These are phyloP conservation scores for Cladosporium sphaerospermum DNA, from an alignment of 2,329 filamentous ascomycete species.

Conservation along the genomic window DNA sequence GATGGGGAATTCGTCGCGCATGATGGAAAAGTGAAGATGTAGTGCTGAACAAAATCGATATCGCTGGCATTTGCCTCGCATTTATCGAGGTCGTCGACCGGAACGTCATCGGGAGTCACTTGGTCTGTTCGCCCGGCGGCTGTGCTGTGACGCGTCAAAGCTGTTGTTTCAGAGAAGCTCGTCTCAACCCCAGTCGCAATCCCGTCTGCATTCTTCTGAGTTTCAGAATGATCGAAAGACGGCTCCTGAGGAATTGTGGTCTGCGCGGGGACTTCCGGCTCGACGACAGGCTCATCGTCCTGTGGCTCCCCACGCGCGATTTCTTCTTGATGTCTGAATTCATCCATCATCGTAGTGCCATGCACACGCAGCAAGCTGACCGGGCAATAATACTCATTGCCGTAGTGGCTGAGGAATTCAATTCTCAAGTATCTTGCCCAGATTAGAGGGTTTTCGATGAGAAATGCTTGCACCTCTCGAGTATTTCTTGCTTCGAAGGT, in stretches of 20 bases:
- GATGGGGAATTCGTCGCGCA: background rate
- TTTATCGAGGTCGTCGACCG: background rate
- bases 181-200: background rate
- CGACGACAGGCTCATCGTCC: constrained; percentile 54
- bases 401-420: constrained; percentile 89
- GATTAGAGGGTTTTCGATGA: constrained; percentile 89
- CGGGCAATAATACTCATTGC: constrained; percentile 94
- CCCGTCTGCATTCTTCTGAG: background rate
- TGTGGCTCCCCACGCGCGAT: constrained; percentile 51
- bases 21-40: background rate
- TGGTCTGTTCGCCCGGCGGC: background rate
- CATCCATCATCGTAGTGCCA: constrained; percentile 88
- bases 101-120: background rate
- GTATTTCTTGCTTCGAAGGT: constrained; percentile 88
- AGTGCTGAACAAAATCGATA: background rate
- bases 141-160: background rate
- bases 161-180: background rate
- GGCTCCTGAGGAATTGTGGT: constrained; percentile 2
- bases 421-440: constrained; percentile 91
- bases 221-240: background rate
- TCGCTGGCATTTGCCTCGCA: background rate
- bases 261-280: constrained; percentile 17
- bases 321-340: constrained; percentile 83
- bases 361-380: constrained; percentile 86
- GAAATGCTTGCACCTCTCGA: constrained; percentile 86